Conservation (phyloP, 306 rosid species). For the Sicyos baderoa region DNA sequence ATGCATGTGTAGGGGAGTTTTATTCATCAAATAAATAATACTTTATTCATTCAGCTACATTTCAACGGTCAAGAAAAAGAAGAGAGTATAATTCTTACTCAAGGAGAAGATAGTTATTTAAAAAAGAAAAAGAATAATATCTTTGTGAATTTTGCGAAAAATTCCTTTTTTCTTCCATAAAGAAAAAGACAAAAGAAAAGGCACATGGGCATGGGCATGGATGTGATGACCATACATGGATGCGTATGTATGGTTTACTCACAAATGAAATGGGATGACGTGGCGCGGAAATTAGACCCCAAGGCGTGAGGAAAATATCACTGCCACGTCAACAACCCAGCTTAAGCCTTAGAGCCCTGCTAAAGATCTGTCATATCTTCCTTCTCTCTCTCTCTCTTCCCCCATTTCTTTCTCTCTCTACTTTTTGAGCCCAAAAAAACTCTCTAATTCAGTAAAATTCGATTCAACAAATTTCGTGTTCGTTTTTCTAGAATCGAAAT, state of each 20-base stretch:
- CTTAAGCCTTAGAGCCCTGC: constrained; percentile 31
- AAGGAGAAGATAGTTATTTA: too few species aligned
- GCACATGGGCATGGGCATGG: background rate
- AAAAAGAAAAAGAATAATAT: too few species aligned
- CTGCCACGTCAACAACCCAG: constrained; percentile 57
- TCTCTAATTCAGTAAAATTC: background rate
- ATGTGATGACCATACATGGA: background rate
- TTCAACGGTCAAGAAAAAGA: too few species aligned
- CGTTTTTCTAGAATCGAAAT: background rate
- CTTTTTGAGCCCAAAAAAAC: too few species aligned
- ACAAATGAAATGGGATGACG: background rate
- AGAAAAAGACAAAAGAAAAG: background rate
- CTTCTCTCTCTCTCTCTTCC: constrained; percentile 1
- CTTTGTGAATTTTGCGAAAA: background rate
- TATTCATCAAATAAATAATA: too few species aligned
- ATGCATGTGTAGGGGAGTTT: too few species aligned
- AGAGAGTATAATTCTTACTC: too few species aligned
- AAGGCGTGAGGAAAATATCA: constrained; percentile 70
- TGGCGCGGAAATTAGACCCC: constrained; percentile 28
- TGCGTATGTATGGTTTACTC: background rate
- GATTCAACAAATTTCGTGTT: background rate
- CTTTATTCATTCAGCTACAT: too few species aligned
- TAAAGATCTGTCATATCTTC: constrained; percentile 45
- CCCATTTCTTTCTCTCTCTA: constrained; percentile 19
- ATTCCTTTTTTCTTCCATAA: background rate